Evolutionary conservation across 768 basidiomycete species (phyloP), one percentile per base, ranked within the genome.

Genomic region (Coprinopsis sp.): DNA sequence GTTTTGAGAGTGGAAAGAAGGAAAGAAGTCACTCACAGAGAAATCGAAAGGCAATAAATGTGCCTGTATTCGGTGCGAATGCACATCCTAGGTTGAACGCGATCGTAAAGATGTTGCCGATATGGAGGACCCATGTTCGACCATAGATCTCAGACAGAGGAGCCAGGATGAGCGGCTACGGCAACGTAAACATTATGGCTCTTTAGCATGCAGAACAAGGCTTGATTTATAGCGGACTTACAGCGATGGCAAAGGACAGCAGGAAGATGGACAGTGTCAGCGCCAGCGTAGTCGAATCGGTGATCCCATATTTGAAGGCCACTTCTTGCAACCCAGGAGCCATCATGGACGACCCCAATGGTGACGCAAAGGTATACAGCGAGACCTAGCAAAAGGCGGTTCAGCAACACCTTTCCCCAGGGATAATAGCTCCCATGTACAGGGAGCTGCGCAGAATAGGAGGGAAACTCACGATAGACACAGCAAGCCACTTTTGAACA

Each of bases 121-220:
- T 70, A 56, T 87, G 82, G 33, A 86, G 63, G 19, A 85, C 68
- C 81, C 82, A 84, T 51, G 66, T 71, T n/a, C 85, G 76, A 1
- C 84, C 83, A 51, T 79, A 84, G 60, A 85, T 80, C 59, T 87
- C 85, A 1, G 83, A 86, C 21, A 82, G 47, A 3, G 86, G 86
- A 0, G 78, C 81, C 5, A 83, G 62, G 40, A 85, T 54, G 3
- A 88, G 65, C 13, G 86, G 86, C 44, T 71, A 33, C 10, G 30
- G n/a, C 30, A 31, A 31, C n/a, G n/a, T n/a, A n/a, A n/a, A 31
- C 10, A 8, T n/a, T 8, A 31, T 8, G 30, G n/a, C 30, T 8
- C 8, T n/a, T n/a, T 31, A 31, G 10, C 30, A 31, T 8, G n/a
- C 10, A n/a, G 8, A 8, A 8, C 30, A 31, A 8, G 10, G 30